Conservation (phyloP, 345 rosid genomes). For the Eucalyptus sideroxylon region DNA sequence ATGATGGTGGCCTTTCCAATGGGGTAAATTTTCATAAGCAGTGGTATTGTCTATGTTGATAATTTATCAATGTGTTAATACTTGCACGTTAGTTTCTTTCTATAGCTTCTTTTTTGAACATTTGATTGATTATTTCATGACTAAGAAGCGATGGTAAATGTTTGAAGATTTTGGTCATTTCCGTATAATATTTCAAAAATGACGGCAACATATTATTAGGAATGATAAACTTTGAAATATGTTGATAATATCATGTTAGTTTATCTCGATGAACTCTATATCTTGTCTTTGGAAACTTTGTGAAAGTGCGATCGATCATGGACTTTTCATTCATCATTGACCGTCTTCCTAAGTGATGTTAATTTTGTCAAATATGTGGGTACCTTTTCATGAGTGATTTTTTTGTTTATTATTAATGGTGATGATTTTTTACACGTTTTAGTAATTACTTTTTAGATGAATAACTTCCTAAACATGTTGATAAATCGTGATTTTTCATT, state of each 20-base stretch:
- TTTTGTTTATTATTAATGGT: background rate
- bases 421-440: background rate
- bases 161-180: background rate
- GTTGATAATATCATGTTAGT: background rate
- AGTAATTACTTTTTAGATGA: background rate
- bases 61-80: background rate
- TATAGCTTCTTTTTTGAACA: background rate
- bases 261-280: background rate
- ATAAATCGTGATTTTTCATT: background rate
- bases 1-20: background rate
- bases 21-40: background rate
- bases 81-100: accelerated
- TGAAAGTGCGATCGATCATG: background rate
- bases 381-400: background rate
- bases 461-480: background rate
- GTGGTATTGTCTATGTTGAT: background rate
- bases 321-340: background rate
- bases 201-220: background rate
- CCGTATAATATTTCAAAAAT: background rate
- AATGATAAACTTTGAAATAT: background rate
- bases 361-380: background rate
- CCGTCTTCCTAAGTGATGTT: background rate
- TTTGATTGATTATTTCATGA: background rate
- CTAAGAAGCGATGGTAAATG: background rate
- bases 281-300: background rate